Conservation (phyloP, 2,329 filamentous ascomycete species). For the Trichoderma breve region DNA sequence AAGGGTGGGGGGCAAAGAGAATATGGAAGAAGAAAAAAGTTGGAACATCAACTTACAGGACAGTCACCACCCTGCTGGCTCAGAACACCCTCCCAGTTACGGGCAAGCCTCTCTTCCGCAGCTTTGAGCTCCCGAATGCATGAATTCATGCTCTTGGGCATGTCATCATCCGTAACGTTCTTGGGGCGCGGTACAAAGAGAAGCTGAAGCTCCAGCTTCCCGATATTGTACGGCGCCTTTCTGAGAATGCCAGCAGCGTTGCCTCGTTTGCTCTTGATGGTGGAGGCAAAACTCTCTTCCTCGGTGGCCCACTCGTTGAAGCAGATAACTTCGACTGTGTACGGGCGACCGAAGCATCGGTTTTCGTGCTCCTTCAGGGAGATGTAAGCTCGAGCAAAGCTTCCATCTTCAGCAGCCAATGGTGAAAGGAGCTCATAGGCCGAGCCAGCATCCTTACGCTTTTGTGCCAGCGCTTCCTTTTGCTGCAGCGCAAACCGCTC, state of each 20-base stretch:
- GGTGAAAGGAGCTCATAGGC: constrained; percentile 86
- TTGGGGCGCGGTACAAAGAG: constrained; percentile 93
- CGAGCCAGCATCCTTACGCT: constrained; percentile 62
- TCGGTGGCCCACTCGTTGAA: constrained; percentile 99
- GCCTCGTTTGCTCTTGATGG: constrained; percentile 90
- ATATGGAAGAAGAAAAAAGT: not conserved
- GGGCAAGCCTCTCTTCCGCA: constrained; percentile 74
- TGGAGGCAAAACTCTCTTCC: constrained; percentile 72
- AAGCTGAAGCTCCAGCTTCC: constrained; percentile 89
- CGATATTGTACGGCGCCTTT: constrained; percentile 92
- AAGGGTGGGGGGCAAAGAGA: not conserved
- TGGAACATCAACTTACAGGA: constrained; percentile 65
- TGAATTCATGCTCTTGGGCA: constrained; percentile 99
- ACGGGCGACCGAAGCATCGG: constrained; percentile 82
- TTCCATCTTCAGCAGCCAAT: constrained; percentile 84
- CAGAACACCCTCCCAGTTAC: constrained; percentile 82
- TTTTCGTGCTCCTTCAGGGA: constrained; percentile 90
- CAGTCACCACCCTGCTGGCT: constrained; percentile 98
- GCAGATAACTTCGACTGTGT: constrained; percentile 84
- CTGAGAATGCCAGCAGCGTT: constrained; percentile 65
- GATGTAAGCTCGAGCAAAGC: constrained; percentile 90
- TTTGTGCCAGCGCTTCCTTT: constrained; percentile 62
- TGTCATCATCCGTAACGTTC: constrained; percentile 83
- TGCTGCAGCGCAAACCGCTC: constrained; percentile 66
- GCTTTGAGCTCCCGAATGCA: constrained; percentile 92